These are phyloP conservation scores for Podaxis mareebaensis DNA, from an alignment of 768 basidiomycete genomes.

Conservation along the genomic window DNA sequence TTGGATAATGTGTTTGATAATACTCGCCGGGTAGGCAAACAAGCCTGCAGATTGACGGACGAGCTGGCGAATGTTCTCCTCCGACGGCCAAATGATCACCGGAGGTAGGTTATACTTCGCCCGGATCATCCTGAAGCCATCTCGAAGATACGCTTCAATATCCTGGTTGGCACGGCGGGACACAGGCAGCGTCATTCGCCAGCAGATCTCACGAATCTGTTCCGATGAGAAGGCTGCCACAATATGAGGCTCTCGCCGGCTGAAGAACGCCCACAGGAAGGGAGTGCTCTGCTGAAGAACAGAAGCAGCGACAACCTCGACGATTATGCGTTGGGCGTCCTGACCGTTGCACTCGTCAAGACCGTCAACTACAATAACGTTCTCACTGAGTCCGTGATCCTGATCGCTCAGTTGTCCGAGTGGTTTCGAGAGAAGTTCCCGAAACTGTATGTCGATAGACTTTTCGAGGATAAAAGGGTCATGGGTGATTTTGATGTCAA, in stretches of 20 bases:
- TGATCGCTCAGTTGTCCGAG: not conserved
- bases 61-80: not conserved
- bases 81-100: conserved; percentile 22
- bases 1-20: conserved; percentile 24
- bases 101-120: not conserved
- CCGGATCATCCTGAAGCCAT: conserved; percentile 11
- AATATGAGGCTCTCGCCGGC: conserved; percentile 28
- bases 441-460: not conserved
- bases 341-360: not conserved
- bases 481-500: not conserved
- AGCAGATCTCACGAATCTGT: not conserved
- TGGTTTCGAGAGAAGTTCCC: not conserved
- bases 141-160: conserved; percentile 18
- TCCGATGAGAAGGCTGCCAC: conserved; percentile 7
- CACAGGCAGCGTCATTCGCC: conserved; percentile 8
- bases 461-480: not conserved
- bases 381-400: not conserved
- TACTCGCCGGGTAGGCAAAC: conserved; percentile 28
- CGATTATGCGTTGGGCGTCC: conserved; percentile 18
- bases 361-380: not conserved
- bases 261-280: conserved; percentile 26
- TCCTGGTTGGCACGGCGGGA: conserved; percentile 17
- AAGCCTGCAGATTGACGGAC: conserved; percentile 15
- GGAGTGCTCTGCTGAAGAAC: conserved; percentile 11
- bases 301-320: conserved; percentile 12